Evolutionary conservation across 441 rosid species (phyloP).

Genomic region (Geranium incanum): DNA sequence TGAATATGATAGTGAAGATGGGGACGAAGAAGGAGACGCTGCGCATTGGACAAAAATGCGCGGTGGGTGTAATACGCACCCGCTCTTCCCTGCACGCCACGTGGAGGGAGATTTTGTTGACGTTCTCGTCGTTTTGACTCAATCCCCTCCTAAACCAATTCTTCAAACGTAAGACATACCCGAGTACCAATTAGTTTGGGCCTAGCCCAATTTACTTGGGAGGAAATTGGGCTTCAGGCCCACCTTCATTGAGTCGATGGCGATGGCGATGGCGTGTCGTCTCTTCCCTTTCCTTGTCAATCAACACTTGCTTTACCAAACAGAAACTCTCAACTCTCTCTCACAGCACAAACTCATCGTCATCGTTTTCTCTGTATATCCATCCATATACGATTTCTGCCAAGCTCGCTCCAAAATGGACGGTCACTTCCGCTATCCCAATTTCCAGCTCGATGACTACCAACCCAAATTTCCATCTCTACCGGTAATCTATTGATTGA

Average conservation of each 20-base stretch:
- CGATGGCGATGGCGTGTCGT: constrained; percentile 3
- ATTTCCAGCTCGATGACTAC: constrained; percentile 20
- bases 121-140: too few species aligned
- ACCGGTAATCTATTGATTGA: constrained; percentile 11
- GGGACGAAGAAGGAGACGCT: not conserved
- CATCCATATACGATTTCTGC: constrained; percentile 1
- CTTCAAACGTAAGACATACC: too few species aligned
- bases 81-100: constrained; percentile 5
- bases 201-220: not conserved
- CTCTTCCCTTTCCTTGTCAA: not conserved
- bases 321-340: not conserved
- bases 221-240: not conserved
- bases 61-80: constrained; percentile 11
- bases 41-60: not conserved
- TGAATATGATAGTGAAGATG: not conserved
- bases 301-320: not conserved
- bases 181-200: too few species aligned
- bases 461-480: constrained; percentile 10
- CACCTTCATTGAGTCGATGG: not conserved
- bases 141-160: too few species aligned
- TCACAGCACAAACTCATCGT: constrained; percentile 6
- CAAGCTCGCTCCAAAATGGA: constrained; percentile 18
- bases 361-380: constrained; percentile 2
- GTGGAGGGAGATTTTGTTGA: not conserved
- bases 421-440: constrained; percentile 18